phyloP scores from a whole-genome alignment of 139 green algal species.

The Chlamydomonas sp. region DNA sequence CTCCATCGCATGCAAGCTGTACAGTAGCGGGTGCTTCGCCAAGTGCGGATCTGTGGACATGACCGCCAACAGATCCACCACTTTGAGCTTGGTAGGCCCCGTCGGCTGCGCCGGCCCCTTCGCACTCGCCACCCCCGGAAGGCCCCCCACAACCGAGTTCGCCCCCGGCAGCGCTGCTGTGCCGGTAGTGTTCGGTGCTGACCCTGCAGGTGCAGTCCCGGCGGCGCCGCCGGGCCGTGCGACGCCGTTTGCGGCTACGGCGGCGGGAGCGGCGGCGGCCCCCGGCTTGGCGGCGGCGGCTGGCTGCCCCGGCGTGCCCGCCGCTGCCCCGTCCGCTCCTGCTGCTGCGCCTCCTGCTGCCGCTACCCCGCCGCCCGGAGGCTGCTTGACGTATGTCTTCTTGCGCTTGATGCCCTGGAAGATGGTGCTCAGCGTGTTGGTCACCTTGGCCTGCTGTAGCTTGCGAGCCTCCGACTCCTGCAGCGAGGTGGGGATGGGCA shows the following conservation, averaged over 20 bases:
- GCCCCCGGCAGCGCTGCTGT: neutral
- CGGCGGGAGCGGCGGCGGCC: neutral
- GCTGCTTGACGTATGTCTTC: slow-evolving; percentile 9
- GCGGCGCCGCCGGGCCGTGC: neutral
- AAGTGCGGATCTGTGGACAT: slow-evolving; percentile 18
- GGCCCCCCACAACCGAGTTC: too few relatives aligned
- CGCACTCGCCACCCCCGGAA: too few relatives aligned
- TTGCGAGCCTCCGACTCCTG: slow-evolving; percentile 26
- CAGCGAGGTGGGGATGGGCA: neutral
- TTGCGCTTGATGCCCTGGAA: slow-evolving; percentile 37
- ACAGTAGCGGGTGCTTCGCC: slow-evolving; percentile 26
- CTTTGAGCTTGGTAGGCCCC: neutral
- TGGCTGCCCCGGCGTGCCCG: neutral
- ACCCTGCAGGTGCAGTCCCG: neutral
- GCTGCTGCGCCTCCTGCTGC: neutral
- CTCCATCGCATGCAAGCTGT: slow-evolving; percentile 28
- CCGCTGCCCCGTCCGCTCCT: neutral
- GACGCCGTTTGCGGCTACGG: neutral
- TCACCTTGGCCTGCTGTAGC: slow-evolving; percentile 10
- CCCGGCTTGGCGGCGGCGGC: neutral
- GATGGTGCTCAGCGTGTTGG: slow-evolving; percentile 13
- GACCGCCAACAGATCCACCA: slow-evolving; percentile 15
- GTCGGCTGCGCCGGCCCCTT: neutral
- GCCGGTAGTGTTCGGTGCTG: neutral
- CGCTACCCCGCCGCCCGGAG: neutral